Evolutionary conservation across 768 basidiomycete genomes (phyloP), one percentile per base, ranked within the genome.

Genomic region (Agaricus sinodeliciosus): DNA sequence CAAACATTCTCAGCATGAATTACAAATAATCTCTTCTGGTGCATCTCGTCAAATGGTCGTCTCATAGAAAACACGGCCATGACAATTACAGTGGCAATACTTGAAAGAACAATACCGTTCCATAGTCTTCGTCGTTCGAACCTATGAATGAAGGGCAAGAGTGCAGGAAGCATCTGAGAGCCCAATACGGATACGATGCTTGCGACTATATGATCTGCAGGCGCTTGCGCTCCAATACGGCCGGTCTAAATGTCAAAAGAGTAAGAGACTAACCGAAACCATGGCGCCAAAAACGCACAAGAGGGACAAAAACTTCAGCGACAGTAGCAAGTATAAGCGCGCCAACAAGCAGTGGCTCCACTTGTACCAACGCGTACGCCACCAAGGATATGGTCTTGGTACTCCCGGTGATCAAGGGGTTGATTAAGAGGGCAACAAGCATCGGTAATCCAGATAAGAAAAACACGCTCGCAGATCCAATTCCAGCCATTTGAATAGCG

Each of bases 161-260:
- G 60, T 12, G 86, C 74, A 1, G 90, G 87, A 9, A 85, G 58
- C 4, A 75, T 68, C 31, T 85, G 75, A 31, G 81, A 72, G 3
- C 79, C 77, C 2, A 85, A 64, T 27, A 77, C 61, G 0, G 85
- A 69, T 4, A 90, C 79, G 28, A 94, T 79, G 3, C 83, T 81
- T 0, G 90, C 94, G 35, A 97, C 87, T 61, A 97, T 85, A 62
- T 87, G 81, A 57, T 98, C 95, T 1, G 85, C 84, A 0, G 95
- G 94, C 0, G 87, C 90, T 36, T 89, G 85, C 34, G 74, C 78
- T 31, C 91, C 90, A 45, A 87, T 80, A 7, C 92, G 81, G 18
- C 94, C 94, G 0, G 88, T 91, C 87, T 90, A 58, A 43, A n/a
- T 3, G 25, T 36, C 55, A 55, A 60, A 39, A 16, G 45, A 54